Evolutionary conservation across 176 grass and related monocot genomes (phyloP), one percentile per base, ranked within the genome.

Genomic region (Cymbopogon citratus): DNA sequence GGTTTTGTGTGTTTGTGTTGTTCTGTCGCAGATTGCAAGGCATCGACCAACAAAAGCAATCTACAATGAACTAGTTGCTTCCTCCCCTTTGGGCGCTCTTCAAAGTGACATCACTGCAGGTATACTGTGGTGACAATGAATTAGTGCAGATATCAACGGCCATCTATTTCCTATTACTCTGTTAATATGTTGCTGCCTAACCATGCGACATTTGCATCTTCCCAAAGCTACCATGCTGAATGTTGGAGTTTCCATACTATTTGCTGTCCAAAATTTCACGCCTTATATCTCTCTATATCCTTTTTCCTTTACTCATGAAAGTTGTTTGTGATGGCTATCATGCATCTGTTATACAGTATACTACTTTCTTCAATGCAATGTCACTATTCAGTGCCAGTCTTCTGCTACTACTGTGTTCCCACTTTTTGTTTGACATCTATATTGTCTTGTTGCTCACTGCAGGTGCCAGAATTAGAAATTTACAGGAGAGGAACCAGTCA

Each of bases 401-500:
- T 28, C 5, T 66, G 28, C 35, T 67, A n/a, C 62, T 54, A 77
- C 18, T 77, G 26, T 46, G 10, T 77, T 56, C 71, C 27, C 16
- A 11, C 65, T n/a, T 65, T 35, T 69, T 78, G 63, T 57, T 71
- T 40, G 26, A 59, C 45, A 43, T 73, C 39, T 46, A 66, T 35
- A 34, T 84, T 44, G 54, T 60, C 62, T 9, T 49, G 19, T 28
- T 74, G 23, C 45, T 66, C 16, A 45, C 67, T 43, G 48, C 85
- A 99, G 96, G 85, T 89, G 78, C 70, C 52, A 69, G 81, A 79
- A 83, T n/a, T 75, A 86, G 87, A 86, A 93, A 85, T 54, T 82
- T 93, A 71, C 83, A 90, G 40, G 92, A 90, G 82, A 93, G 96
- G 72, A 78, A 77, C 66, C 96, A 90, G 62, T 99, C 96, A 66